phyloP scores from a whole-genome alignment of 371 early-diverging fungal genomes.

The Mortierella sp. region DNA sequence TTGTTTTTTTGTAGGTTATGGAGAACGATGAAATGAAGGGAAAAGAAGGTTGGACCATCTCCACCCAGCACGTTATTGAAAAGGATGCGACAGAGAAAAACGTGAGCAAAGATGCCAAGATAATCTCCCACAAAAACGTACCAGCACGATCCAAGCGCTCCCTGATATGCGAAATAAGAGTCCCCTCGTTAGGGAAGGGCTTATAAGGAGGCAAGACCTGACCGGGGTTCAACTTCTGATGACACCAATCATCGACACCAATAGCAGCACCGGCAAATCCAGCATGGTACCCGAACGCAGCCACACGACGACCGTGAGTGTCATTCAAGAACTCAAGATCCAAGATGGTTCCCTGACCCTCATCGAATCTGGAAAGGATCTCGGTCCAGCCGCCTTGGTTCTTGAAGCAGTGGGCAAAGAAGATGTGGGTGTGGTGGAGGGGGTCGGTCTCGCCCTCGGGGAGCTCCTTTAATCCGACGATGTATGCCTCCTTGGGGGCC shows the following conservation, averaged over 20 bases:
- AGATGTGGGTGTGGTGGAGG: constrained; percentile 95
- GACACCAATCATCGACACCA: constrained; percentile 94
- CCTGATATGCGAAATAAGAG: constrained; percentile 81
- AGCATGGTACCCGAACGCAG: constrained; percentile 98
- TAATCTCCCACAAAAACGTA: constrained; percentile 47
- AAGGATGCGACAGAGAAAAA: constrained; percentile 5
- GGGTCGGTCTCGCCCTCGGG: constrained; percentile 94
- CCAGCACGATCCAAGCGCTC: constrained; percentile 78
- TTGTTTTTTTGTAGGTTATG: neutral
- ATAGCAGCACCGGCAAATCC: constrained; percentile 97
- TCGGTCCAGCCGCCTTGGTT: constrained; percentile 95
- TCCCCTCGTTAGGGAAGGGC: constrained; percentile 89
- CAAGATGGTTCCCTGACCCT: constrained; percentile 90
- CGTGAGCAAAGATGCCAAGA: neutral
- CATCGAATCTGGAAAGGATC: constrained; percentile 85
- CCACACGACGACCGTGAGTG: constrained; percentile 89
- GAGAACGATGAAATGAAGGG: no score
- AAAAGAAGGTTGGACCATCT: neutral
- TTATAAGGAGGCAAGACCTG: constrained; percentile 78
- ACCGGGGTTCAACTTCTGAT: constrained; percentile 69
- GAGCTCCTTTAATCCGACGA: constrained; percentile 97
- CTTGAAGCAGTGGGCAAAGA: constrained; percentile 99
- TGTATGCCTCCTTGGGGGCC: constrained; percentile 91
- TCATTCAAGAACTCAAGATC: constrained; percentile 96
- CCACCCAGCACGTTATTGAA: neutral